phyloP scores from a whole-genome alignment of 1,284 basidiomycete genomes.

The Sanguinoderma infundibulare region DNA sequence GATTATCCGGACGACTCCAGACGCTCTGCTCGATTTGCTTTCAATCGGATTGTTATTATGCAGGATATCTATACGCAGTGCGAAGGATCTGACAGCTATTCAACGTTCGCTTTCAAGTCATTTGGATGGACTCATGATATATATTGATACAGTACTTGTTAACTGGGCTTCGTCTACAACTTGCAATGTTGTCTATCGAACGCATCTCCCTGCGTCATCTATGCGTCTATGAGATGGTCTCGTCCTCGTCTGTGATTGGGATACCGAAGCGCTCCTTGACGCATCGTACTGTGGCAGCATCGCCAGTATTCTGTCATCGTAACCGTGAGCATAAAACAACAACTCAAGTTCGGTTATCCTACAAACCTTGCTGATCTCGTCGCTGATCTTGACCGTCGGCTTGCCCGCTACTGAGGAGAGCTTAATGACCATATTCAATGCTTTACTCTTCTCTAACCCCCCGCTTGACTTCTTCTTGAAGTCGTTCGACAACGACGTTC shows the following conservation, averaged over 20 bases:
- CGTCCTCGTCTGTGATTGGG: constrained; percentile 17
- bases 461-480: constrained; percentile 65
- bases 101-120: neutral
- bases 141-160: neutral
- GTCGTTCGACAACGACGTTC: constrained; percentile 91
- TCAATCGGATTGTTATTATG: neutral
- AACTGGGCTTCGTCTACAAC: neutral
- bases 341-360: neutral
- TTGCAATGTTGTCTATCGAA: neutral
- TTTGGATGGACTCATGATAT: no score
- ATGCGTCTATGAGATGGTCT: constrained; percentile 5
- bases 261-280: constrained; percentile 48
- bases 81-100: neutral
- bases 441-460: constrained; percentile 67
- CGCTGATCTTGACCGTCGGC: constrained; percentile 90
- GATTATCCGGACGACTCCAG: neutral
- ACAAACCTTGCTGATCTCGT: constrained; percentile 83
- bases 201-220: neutral
- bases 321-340: neutral
- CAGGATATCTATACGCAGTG: neutral
- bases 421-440: constrained; percentile 95
- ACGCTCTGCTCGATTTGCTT: neutral
- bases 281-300: constrained; percentile 42
- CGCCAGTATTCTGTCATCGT: constrained; percentile 48
- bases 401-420: constrained; percentile 73